Base-by-base conservation (phyloP, 345 rosid species). In the Dovyalis caffra region DNA sequence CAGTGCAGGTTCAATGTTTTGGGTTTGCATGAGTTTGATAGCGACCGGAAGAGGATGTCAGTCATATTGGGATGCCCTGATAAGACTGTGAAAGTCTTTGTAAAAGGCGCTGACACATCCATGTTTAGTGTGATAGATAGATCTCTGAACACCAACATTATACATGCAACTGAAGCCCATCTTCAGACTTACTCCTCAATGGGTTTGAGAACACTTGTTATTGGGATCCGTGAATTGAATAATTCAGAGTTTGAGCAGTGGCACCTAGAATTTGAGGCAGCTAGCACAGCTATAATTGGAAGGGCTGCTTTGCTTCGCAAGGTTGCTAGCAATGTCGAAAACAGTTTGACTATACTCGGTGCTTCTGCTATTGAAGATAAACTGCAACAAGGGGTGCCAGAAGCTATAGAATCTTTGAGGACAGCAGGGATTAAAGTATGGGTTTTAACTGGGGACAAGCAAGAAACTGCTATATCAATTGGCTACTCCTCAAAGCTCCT, bases 381-480 rank as follows among this genome's bases (percentile, higher is more conserved):
- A 37, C 57, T 76, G 20, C 79, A 76, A 70, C 47, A 70, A 4
- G 79, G 79, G 67, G 79, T 76, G 28, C 79, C 79, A 2, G 74
- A 76, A 40, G 63, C 68, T 45, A 76, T 76, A 25, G 79, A 76
- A 33, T 25, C 47, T 14, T 74, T 76, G 43, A 65, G 68, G 15
- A 64, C 37, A 43, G 79, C 79, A 28, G 79, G 74, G 4, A 70
- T 76, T 23, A 76, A 76, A 64, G 63, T 69, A 20, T 76, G 79
- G 79, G 79, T 76, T 70, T 69, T 76, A 38, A 76, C 79, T 8
- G 79, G 79, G 51, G 79, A 76, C 62, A 76, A 76, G 68, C 63
- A 56, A 65, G 79, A 76, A 56, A 76, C 79, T n/a, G 79, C 79
- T 15, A 76, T 76, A 40, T 56, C 63, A 14, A 76, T 69, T 28